These are phyloP conservation scores for Pseudohalonectria lignicola DNA, from an alignment of 2,329 filamentous ascomycete genomes.

Conservation along the genomic window DNA sequence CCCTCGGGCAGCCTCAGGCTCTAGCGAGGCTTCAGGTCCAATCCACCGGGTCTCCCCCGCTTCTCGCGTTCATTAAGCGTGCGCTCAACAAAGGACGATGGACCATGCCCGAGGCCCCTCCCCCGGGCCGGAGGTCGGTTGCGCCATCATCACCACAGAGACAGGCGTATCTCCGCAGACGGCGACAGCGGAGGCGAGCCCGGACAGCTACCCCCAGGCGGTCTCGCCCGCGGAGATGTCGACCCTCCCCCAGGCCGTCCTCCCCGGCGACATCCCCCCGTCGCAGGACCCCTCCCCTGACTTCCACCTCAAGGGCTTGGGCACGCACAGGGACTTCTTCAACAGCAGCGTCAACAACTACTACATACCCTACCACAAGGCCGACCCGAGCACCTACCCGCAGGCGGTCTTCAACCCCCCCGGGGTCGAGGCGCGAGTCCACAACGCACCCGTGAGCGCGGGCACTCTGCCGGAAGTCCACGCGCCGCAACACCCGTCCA, in stretches of 20 bases:
- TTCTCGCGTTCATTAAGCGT: no score
- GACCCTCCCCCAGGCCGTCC: background rate
- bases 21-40: no score
- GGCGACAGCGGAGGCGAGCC: background rate
- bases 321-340: background rate
- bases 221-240: background rate
- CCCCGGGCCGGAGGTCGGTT: background rate
- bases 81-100: no score
- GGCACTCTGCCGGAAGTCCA: background rate
- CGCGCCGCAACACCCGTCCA: background rate
- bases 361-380: background rate
- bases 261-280: background rate
- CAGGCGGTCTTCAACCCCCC: background rate
- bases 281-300: background rate
- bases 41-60: no score
- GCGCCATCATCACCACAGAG: background rate
- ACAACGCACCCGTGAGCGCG: background rate
- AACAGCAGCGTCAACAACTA: background rate
- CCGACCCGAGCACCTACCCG: background rate
- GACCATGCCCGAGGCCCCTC: no score
- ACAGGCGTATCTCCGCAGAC: background rate
- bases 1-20: no score
- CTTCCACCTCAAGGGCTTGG: background rate
- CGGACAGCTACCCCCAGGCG: background rate
- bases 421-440: background rate